Evolutionary conservation across 2,329 filamentous ascomycete genomes (phyloP).

Genomic region (Venturia asperata): DNA sequence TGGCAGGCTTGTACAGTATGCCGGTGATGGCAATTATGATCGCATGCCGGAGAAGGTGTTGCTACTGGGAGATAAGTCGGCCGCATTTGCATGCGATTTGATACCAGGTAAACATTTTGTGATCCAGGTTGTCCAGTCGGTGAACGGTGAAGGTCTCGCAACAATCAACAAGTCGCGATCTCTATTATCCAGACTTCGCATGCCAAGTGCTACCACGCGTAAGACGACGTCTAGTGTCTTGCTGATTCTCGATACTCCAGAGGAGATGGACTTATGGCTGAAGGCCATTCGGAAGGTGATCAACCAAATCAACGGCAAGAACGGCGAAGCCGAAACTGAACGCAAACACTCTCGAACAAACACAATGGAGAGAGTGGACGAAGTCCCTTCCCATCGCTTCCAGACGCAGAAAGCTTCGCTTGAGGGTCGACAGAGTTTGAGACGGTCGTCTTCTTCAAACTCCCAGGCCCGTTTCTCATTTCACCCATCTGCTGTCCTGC

Average conservation of each 20-base stretch:
- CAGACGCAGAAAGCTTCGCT: conserved; percentile 25
- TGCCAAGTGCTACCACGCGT: conserved; percentile 48
- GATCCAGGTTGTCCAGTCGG: conserved; percentile 62
- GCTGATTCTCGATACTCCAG: conserved; percentile 63
- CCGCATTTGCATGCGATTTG: conserved; percentile 71
- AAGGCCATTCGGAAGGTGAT: conserved; percentile 61
- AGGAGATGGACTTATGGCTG: conserved; percentile 73
- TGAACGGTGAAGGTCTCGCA: conserved; percentile 50
- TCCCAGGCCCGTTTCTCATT: not conserved
- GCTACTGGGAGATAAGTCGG: conserved; percentile 64
- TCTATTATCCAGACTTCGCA: conserved; percentile 57
- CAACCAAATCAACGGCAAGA: conserved; percentile 54
- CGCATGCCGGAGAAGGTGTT: conserved; percentile 67
- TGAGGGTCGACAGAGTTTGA: not conserved
- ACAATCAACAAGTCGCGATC: conserved; percentile 48
- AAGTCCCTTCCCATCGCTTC: conserved; percentile 32
- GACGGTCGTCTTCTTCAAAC: conserved; percentile 10
- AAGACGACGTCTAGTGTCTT: conserved; percentile 57
- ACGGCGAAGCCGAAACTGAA: conserved; percentile 21
- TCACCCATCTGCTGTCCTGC: not conserved
- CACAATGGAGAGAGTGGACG: conserved; percentile 23
- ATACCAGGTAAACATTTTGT: conserved; percentile 78
- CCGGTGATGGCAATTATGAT: conserved; percentile 62
- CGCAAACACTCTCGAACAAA: conserved; percentile 26
- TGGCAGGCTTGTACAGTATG: conserved; percentile 68